phyloP scores from a whole-genome alignment of 345 rosid genomes.

The Adansonia digitata region DNA sequence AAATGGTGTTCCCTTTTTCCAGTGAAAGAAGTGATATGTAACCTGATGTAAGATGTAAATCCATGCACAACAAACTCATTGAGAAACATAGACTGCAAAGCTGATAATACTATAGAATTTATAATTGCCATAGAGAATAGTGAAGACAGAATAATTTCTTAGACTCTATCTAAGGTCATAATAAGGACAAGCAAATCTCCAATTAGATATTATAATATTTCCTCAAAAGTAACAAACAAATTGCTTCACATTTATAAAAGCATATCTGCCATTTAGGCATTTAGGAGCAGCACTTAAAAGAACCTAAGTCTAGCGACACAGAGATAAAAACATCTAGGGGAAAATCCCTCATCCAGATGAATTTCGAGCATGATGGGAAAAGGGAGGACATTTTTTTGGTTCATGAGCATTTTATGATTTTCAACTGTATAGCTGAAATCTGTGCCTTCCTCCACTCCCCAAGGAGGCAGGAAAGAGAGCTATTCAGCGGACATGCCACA shows the following conservation, averaged over 20 bases:
- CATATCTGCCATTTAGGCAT: neutral
- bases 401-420: neutral
- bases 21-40: slow-evolving; percentile 70
- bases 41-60: slow-evolving; percentile 28
- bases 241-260: neutral
- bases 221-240: neutral
- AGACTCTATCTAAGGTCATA: neutral
- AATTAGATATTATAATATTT: neutral
- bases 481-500: neutral
- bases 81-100: neutral
- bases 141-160: neutral
- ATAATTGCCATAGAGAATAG: neutral
- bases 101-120: neutral
- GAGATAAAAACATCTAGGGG: neutral
- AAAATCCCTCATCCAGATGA: neutral
- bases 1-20: slow-evolving; percentile 82
- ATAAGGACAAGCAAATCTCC: neutral
- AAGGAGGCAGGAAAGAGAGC: neutral
- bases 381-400: neutral
- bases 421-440: neutral
- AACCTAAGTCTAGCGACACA: neutral
- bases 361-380: neutral
- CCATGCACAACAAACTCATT: slow-evolving; percentile 8
- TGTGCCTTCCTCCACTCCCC: neutral
- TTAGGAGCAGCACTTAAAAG: neutral